Conservation (phyloP, 176 grass and related monocot species). For the Chrysopogon serrulatus region DNA sequence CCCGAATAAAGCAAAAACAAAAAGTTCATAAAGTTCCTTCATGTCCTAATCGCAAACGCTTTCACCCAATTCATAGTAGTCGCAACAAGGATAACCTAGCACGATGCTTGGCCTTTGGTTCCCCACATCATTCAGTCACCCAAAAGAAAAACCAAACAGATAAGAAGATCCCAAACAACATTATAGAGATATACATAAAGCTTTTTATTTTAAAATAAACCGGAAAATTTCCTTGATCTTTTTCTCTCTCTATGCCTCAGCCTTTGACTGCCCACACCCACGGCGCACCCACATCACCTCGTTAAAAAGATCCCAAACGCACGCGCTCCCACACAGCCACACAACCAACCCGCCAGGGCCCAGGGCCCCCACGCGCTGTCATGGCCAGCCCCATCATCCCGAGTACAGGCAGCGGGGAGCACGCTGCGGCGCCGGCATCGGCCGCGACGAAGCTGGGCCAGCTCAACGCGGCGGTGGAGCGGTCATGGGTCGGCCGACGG, state of each 20-base stretch:
- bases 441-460: conserved; percentile 27
- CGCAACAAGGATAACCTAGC: not conserved
- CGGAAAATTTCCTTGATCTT: not conserved
- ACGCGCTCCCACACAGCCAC: not conserved
- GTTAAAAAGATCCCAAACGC: conserved; percentile 30
- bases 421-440: not conserved
- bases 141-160: not conserved
- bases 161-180: not conserved
- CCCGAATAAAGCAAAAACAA: not conserved
- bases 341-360: not conserved
- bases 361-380: not conserved
- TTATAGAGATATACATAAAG: too few relatives aligned
- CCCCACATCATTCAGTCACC: not conserved
- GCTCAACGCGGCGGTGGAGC: conserved; percentile 43
- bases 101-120: not conserved
- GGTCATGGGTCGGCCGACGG: conserved; percentile 37
- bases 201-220: too few relatives aligned
- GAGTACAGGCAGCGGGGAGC: not conserved
- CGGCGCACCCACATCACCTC: not conserved
- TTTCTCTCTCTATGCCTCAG: not conserved
- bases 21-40: not conserved
- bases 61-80: not conserved
- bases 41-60: conserved; percentile 8
- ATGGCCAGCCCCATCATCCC: conserved; percentile 48
- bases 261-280: not conserved